Percentiles rank a stretch among this genome's conserved stretches.
Evolutionary conservation across 345 rosid genomes (phyloP).

Genomic region (Eucalyptus tenuipes): DNA sequence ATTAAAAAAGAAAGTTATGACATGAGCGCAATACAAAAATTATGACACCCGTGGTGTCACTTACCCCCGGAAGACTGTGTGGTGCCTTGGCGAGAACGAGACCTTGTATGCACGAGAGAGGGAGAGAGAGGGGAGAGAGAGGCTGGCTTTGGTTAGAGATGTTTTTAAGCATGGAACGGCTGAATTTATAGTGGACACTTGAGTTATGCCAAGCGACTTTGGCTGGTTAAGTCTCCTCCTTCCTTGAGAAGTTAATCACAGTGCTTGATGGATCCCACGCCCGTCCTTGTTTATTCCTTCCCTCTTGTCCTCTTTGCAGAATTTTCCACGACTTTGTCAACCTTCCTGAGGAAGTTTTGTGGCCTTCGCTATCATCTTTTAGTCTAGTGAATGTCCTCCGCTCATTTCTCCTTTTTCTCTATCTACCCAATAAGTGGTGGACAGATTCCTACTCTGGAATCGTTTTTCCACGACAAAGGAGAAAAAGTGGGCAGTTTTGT

Average conservation of each 20-base stretch:
- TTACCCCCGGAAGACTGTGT: neutral
- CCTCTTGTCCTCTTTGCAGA: neutral
- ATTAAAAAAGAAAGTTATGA: neutral
- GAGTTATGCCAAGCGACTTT: neutral
- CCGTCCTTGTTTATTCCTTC: neutral
- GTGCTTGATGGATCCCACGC: neutral
- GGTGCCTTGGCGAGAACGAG: neutral
- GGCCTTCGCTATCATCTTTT: neutral
- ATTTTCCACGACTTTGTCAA: neutral
- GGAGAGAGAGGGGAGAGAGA: accelerated
- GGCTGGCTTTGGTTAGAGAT: neutral
- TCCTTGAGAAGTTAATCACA: neutral
- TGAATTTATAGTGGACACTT: neutral
- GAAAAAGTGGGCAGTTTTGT: neutral
- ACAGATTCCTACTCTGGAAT: neutral
- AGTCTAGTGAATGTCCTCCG: neutral
- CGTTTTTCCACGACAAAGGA: neutral
- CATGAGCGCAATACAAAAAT: neutral
- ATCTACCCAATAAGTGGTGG: neutral
- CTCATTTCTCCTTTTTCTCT: neutral
- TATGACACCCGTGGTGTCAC: neutral
- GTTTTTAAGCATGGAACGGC: neutral
- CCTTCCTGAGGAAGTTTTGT: neutral
- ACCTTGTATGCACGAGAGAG: neutral
- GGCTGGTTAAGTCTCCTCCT: neutral